Conservation (phyloP, 345 rosid genomes). For the Hirschfeldia incana region DNA sequence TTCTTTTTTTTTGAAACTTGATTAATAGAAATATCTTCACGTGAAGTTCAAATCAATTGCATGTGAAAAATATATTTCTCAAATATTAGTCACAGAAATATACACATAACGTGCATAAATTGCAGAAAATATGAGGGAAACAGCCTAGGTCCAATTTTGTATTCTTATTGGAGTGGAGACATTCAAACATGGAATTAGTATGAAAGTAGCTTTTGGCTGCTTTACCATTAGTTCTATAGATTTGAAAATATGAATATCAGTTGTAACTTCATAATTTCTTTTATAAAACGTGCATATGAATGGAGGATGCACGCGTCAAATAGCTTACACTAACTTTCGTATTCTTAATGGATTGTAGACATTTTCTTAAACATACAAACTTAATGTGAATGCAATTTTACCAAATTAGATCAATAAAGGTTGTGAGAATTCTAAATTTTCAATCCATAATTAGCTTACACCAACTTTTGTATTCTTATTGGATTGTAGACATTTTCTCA, state of each 20-base stretch:
- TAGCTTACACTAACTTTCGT: not conserved
- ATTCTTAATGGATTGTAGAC: constrained; percentile 1
- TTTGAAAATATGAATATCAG: not conserved
- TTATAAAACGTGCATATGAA: not conserved
- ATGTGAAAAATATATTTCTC: not conserved
- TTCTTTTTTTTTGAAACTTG: too few species aligned
- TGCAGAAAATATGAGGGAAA: not conserved
- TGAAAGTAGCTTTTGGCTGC: not conserved
- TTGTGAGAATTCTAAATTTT: too few species aligned
- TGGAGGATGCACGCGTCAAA: not conserved
- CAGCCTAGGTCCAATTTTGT: not conserved
- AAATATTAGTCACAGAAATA: not conserved
- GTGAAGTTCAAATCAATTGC: constrained; percentile 22
- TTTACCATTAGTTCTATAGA: constrained; percentile 4
- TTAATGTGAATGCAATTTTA: not conserved
- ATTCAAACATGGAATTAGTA: not conserved
- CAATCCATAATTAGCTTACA: not conserved
- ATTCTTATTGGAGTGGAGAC: not conserved
- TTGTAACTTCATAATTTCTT: not conserved
- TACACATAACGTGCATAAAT: constrained; percentile 9
- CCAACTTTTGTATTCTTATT: constrained; percentile 1
- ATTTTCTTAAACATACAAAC: not conserved
- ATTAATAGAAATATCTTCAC: not conserved
- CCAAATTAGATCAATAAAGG: constrained; percentile 11
- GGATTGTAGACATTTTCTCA: not conserved